Conservation (phyloP, 2,329 filamentous ascomycete species). For the Gaeumannomyces tritici region DNA sequence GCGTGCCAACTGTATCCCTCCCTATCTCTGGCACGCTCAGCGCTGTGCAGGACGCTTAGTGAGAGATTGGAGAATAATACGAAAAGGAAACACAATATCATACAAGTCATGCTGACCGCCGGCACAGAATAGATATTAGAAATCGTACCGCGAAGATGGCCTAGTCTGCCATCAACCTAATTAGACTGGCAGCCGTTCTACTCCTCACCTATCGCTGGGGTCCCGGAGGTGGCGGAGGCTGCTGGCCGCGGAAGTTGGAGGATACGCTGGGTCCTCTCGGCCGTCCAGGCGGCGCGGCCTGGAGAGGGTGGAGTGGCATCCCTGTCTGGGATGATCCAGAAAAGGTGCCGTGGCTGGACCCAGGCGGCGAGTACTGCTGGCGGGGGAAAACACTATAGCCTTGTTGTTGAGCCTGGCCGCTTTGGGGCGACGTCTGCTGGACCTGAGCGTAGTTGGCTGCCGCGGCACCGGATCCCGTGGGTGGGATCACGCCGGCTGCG, state of each 20-base stretch:
- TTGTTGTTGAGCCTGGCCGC: neutral
- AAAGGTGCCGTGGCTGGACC: slow-evolving; percentile 1
- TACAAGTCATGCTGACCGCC: neutral
- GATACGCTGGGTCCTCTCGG: neutral
- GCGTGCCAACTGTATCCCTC: no score
- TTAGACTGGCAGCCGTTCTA: neutral
- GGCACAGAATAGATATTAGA: neutral
- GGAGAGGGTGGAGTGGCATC: neutral
- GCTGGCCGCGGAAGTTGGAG: neutral
- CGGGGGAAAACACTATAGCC: slow-evolving; percentile 4
- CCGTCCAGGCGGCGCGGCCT: neutral
- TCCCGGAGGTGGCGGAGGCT: neutral
- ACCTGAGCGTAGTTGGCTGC: neutral
- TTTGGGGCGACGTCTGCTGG: neutral
- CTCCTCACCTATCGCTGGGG: neutral
- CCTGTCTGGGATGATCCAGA: neutral
- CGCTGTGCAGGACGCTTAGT: neutral
- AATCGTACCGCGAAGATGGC: no score
- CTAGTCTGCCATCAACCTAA: neutral
- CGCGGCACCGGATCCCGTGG: no score
- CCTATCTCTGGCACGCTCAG: no score
- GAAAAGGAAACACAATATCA: neutral
- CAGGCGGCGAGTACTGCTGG: neutral
- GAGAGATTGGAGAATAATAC: neutral
- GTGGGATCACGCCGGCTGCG: neutral